A percentile compares a stretch with the other conserved stretches of the same genome.
Conservation (phyloP, 495 filamentous ascomycete genomes). For the Hypoxylon subgilvum region DNA sequence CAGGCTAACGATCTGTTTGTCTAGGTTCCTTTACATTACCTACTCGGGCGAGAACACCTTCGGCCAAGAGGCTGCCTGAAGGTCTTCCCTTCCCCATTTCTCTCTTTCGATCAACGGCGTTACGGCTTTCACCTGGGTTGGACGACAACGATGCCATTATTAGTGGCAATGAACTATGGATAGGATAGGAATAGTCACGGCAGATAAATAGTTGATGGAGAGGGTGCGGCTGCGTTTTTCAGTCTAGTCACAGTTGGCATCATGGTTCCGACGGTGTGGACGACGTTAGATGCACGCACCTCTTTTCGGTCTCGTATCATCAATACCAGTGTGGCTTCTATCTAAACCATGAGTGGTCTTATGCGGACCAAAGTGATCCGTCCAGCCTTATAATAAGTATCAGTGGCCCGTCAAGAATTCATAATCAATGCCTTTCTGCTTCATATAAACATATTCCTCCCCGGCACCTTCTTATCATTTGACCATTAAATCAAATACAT, state of each 20-base stretch:
- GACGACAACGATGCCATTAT: constrained; percentile 34
- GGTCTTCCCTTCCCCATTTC: constrained; percentile 4
- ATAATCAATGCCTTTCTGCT: no score
- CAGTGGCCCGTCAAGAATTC: no score
- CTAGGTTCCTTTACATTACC: constrained; percentile 65
- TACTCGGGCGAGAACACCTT: constrained; percentile 99
- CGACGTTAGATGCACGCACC: constrained; percentile 27
- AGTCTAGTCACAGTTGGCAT: constrained; percentile 15
- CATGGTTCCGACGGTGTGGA: constrained; percentile 16
- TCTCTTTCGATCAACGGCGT: constrained; percentile 19
- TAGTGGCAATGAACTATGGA: constrained; percentile 30
- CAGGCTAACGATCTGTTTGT: constrained; percentile 36
- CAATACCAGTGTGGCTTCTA: constrained; percentile 27
- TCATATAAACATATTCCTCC: no score
- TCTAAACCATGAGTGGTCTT: constrained; percentile 8
- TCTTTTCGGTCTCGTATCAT: constrained; percentile 23
- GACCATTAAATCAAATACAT: no score
- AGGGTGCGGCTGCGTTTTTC: constrained; percentile 18
- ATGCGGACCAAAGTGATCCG: no score
- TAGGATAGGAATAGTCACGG: constrained; percentile 23
- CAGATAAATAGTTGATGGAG: constrained; percentile 14
- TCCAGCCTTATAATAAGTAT: no score
- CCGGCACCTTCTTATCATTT: no score
- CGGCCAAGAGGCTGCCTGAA: constrained; percentile 60
- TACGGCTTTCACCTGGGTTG: constrained; percentile 32